Base-by-base conservation (phyloP, 257 asterid species). In the Capsicum baccatum region DNA sequence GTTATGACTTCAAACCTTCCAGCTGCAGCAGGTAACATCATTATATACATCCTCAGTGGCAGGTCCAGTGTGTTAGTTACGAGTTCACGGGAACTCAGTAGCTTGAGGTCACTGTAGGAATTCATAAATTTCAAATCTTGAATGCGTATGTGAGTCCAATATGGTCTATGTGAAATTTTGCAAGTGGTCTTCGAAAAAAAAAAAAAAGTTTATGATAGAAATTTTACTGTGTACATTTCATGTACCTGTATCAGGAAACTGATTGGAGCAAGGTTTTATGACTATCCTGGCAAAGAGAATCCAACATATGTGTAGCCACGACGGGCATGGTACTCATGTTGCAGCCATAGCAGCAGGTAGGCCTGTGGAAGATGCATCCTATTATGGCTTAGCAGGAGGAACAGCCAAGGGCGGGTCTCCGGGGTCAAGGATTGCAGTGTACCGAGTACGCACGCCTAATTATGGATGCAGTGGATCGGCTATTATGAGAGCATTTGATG, bases 321-420 rank as follows among this genome's bases (percentile, higher is more conserved):
- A 17, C 0, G 99, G 99, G 10, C 99, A 96, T 54, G 99, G 98
- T 3, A 96, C 97, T 0, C 99, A 96, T 8, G 95, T 92, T 8
- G 89, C 99, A 13, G 91, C 97, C 9, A 94, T 94, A 0, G 97
- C 96, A 60, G 98, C 96, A 0, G 99, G 99, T 12, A 81, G 78
- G 14, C 87, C 90, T 0, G 98, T 96, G 4, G 35, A 87, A 0
- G 94, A 89, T 8, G 97, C 97, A 7, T 94, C 98, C 8, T 94
- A 85, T 85, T 91, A 85, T 35, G 96, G 92, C 82, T 87, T 93
- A 16, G 99, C 97, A 5, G 66, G 85, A 3, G 99, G 99, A 85
- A 91, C 88, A 0, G 99, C 95, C 6, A 87, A 13, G 39, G 98
- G 99, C 2, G 98, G 98, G 35, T 91, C 98, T 1, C 91, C 95